Evolutionary conservation across 345 rosid genomes (phyloP).

Genomic region (Iberis pinnata): DNA sequence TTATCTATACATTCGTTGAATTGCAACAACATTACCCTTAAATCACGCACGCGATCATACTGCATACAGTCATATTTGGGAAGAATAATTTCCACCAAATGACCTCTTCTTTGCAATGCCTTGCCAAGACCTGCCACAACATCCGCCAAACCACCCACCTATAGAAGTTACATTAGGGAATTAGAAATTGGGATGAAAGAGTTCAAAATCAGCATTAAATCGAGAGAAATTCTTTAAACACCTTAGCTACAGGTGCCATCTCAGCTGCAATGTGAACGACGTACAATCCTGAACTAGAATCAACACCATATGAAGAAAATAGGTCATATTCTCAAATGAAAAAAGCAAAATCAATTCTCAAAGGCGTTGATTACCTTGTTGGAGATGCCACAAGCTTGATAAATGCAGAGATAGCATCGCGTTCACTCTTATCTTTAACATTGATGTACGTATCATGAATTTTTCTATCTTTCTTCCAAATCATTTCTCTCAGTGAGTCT

Average conservation of each 20-base stretch:
- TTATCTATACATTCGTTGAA: slow-evolving; percentile 8
- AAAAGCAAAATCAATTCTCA: not conserved
- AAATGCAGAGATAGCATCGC: slow-evolving; percentile 53
- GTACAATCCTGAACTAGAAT: slow-evolving; percentile 70
- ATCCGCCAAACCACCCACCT: slow-evolving; percentile 99
- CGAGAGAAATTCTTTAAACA: slow-evolving; percentile 29
- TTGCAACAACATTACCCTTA: slow-evolving; percentile 50
- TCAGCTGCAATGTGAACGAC: slow-evolving; percentile 91
- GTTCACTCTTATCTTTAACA: slow-evolving; percentile 62
- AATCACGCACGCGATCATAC: slow-evolving; percentile 55
- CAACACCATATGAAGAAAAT: slow-evolving; percentile 37
- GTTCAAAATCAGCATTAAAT: slow-evolving; percentile 4
- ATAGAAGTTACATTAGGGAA: not conserved
- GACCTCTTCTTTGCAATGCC: slow-evolving; percentile 90
- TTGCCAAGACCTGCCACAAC: slow-evolving; percentile 93
- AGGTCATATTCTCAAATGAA: slow-evolving; percentile 19
- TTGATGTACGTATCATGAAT: slow-evolving; percentile 53
- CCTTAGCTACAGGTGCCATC: slow-evolving; percentile 99
- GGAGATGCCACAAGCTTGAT: slow-evolving; percentile 53
- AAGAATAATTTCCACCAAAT: slow-evolving; percentile 81
- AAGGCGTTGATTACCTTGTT: slow-evolving; percentile 43
- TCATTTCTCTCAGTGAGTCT: slow-evolving; percentile 66
- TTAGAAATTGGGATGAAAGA: slow-evolving; percentile 1
- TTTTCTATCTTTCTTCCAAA: slow-evolving; percentile 66
- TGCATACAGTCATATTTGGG: slow-evolving; percentile 98